Percentiles rank a stretch among this genome's conserved stretches.
phyloP scores from a whole-genome alignment of 2,329 filamentous ascomycete genomes.

The Zalaria sp. region DNA sequence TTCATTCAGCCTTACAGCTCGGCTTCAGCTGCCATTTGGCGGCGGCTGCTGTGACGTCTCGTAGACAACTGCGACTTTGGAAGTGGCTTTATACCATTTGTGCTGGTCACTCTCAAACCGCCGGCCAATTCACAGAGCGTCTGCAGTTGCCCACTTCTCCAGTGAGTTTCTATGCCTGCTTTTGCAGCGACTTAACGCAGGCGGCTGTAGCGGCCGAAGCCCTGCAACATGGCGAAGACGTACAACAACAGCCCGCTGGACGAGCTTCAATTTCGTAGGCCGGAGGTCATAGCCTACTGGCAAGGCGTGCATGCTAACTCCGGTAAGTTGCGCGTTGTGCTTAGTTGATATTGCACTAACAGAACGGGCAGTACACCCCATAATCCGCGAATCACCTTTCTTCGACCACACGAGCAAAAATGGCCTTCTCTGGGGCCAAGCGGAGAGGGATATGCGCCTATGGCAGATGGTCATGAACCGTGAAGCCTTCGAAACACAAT shows the following conservation, averaged over 20 bases:
- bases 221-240: neutral
- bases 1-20: too few relatives aligned
- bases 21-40: too few relatives aligned
- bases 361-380: constrained; percentile 33
- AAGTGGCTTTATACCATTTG: too few relatives aligned
- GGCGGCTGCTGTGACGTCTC: too few relatives aligned
- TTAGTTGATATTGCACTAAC: neutral
- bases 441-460: constrained; percentile 32
- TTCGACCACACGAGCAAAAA: constrained; percentile 49
- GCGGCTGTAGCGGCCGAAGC: too few relatives aligned
- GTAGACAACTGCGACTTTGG: too few relatives aligned
- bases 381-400: constrained; percentile 49
- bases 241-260: constrained; percentile 5
- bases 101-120: too few relatives aligned
- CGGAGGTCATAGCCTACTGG: constrained; percentile 6
- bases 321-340: constrained; percentile 1
- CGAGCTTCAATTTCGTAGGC: constrained; percentile 7
- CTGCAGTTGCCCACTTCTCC: too few relatives aligned
- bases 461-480: constrained; percentile 39
- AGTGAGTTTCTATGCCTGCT: too few relatives aligned
- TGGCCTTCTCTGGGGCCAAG: constrained; percentile 39
- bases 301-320: constrained; percentile 6
- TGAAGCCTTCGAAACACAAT: constrained; percentile 38
- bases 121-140: too few relatives aligned
- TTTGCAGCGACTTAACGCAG: too few relatives aligned